These are phyloP conservation scores for Lactifluus rugatus DNA, from an alignment of 768 basidiomycete species.

Conservation along the genomic window DNA sequence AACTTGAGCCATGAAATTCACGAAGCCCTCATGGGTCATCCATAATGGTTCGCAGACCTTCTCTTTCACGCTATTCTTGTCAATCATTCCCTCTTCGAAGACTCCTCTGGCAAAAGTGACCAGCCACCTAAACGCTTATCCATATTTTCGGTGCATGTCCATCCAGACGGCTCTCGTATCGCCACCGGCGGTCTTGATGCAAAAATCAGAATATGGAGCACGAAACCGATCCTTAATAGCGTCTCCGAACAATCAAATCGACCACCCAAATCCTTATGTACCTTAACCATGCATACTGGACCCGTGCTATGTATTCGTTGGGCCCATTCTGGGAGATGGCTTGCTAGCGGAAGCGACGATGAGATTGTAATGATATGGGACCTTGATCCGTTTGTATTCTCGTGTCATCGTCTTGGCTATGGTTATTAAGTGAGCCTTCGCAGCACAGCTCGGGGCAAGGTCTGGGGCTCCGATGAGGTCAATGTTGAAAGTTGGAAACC, in stretches of 20 bases:
- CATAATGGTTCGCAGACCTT: conserved; percentile 49
- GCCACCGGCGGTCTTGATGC: conserved; percentile 97
- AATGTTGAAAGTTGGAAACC: conserved; percentile 98
- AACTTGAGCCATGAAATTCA: conserved; percentile 63
- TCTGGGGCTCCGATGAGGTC: conserved; percentile 91
- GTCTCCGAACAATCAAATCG: conserved; percentile 55
- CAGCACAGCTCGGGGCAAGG: conserved; percentile 72
- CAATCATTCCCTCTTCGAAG: conserved; percentile 20
- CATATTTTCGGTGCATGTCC: conserved; percentile 89
- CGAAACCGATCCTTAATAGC: conserved; percentile 81
- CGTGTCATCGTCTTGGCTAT: background rate
- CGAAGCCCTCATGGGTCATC: conserved; percentile 81
- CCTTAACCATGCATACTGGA: conserved; percentile 88
- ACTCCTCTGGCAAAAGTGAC: conserved; percentile 48
- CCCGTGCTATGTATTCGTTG: conserved; percentile 87
- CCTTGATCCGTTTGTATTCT: conserved; percentile 73
- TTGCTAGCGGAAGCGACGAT: conserved; percentile 96
- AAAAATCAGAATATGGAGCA: conserved; percentile 96
- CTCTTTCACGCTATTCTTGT: conserved; percentile 6
- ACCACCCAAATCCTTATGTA: conserved; percentile 82
- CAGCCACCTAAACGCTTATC: conserved; percentile 56
- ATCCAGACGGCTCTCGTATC: conserved; percentile 91
- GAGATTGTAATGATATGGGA: conserved; percentile 96
- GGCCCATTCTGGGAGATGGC: conserved; percentile 88
- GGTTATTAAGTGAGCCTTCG: background rate